phyloP scores from a whole-genome alignment of 2,329 filamentous ascomycete genomes.

The Neoscytalidium dimidiatum region DNA sequence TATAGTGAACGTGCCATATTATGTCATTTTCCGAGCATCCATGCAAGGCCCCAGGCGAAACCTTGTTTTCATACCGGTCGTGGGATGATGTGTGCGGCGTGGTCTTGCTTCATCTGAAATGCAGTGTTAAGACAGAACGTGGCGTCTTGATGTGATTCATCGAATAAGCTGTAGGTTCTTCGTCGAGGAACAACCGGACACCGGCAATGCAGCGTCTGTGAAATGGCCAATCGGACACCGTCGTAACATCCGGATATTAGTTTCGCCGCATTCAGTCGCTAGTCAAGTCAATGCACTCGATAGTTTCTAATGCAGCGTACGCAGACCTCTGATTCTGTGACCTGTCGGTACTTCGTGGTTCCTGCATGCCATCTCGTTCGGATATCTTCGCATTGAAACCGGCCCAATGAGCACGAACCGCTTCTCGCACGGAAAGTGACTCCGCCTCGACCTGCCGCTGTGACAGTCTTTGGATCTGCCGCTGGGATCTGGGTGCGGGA shows the following conservation, averaged over 20 bases:
- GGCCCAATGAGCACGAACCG: constrained; percentile 8
- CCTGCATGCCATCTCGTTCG: not conserved
- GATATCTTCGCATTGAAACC: not conserved
- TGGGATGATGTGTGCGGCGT: too few relatives aligned
- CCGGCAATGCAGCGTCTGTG: not conserved
- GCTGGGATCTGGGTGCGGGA: not conserved
- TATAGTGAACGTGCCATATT: too few relatives aligned
- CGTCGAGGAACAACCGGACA: not conserved
- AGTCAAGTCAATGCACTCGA: constrained; percentile 5
- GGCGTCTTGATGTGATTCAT: not conserved
- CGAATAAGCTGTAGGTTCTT: too few relatives aligned
- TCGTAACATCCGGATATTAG: not conserved
- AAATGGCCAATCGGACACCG: not conserved
- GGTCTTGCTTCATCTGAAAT: too few relatives aligned
- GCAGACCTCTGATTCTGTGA: not conserved
- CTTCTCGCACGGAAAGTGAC: not conserved
- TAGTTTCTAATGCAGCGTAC: not conserved
- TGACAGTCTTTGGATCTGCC: not conserved
- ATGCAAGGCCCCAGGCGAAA: too few relatives aligned
- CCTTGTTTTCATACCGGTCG: too few relatives aligned
- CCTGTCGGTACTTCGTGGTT: not conserved
- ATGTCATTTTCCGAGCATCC: too few relatives aligned
- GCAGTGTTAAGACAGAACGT: not conserved
- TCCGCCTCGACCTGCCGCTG: not conserved
- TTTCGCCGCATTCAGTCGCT: not conserved